Conservation (phyloP, 768 basidiomycete genomes). For the Boletus edulis region DNA sequence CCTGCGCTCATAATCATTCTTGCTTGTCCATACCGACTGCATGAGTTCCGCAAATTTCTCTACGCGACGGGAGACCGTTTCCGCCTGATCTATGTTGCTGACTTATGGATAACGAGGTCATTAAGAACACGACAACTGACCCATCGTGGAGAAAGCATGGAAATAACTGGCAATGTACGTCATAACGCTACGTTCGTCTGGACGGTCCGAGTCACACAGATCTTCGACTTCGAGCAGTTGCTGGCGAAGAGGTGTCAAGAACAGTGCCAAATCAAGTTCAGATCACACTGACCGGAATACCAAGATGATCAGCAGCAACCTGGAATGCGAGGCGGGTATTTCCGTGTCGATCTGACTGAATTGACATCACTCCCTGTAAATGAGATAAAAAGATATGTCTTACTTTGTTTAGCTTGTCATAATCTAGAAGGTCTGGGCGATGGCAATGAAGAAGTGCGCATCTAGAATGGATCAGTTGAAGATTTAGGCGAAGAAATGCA, state of each 20-base stretch:
- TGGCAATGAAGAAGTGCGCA: slow-evolving; percentile 98
- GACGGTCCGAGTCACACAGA: slow-evolving; percentile 80
- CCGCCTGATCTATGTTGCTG: slow-evolving; percentile 72
- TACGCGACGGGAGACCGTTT: slow-evolving; percentile 89
- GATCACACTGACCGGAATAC: slow-evolving; percentile 72
- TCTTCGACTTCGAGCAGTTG: slow-evolving; percentile 97
- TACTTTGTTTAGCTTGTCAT: slow-evolving; percentile 81
- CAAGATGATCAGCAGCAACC: slow-evolving; percentile 83
- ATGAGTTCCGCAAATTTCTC: slow-evolving; percentile 96
- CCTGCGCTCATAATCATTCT: slow-evolving; percentile 92
- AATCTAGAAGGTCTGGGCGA: slow-evolving; percentile 93
- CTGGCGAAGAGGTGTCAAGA: slow-evolving; percentile 37
- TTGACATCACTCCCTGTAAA: slow-evolving; percentile 9
- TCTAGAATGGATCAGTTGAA: slow-evolving; percentile 41
- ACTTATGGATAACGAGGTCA: background rate
- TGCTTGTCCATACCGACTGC: slow-evolving; percentile 84
- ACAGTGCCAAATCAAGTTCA: background rate
- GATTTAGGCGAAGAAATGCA: background rate
- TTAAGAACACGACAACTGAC: slow-evolving; percentile 41
- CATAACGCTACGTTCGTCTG: slow-evolving; percentile 97
- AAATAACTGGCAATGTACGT: slow-evolving; percentile 97
- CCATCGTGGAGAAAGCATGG: slow-evolving; percentile 97
- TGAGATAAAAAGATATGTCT: background rate
- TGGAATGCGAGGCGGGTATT: slow-evolving; percentile 88
- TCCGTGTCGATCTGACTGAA: slow-evolving; percentile 68